Conservation (phyloP, 2,329 filamentous ascomycete species). For the Penicillium paneum region DNA sequence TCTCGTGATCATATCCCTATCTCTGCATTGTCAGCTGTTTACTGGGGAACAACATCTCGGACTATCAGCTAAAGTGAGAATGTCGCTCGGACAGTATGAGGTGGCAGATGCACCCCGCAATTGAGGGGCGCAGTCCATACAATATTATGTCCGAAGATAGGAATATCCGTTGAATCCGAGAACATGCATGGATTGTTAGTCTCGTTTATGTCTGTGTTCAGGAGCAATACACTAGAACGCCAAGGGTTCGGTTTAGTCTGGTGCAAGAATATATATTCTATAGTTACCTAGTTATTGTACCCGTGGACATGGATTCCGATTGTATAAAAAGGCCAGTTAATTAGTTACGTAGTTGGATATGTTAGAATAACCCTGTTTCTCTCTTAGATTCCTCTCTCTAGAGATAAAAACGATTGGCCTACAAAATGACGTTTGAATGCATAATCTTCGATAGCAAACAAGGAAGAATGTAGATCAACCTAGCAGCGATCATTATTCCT, state of each 20-base stretch:
- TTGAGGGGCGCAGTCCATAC: background rate
- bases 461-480: background rate
- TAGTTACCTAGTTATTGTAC: no score
- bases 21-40: background rate
- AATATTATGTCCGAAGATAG: background rate
- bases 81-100: conserved; percentile 13
- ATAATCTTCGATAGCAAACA: background rate
- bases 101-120: conserved; percentile 24
- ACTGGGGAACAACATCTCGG: background rate
- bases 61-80: background rate
- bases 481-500: background rate
- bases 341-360: background rate
- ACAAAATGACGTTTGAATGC: background rate
- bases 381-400: background rate
- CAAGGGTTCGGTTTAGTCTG: background rate
- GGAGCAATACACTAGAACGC: background rate
- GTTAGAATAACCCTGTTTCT: background rate
- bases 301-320: no score
- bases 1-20: background rate
- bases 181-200: background rate
- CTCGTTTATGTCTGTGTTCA: background rate
- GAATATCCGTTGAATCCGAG: background rate
- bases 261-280: background rate
- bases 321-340: no score
- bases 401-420: background rate